phyloP scores from a whole-genome alignment of 1,284 basidiomycete species.

The Ustilago hordei region DNA sequence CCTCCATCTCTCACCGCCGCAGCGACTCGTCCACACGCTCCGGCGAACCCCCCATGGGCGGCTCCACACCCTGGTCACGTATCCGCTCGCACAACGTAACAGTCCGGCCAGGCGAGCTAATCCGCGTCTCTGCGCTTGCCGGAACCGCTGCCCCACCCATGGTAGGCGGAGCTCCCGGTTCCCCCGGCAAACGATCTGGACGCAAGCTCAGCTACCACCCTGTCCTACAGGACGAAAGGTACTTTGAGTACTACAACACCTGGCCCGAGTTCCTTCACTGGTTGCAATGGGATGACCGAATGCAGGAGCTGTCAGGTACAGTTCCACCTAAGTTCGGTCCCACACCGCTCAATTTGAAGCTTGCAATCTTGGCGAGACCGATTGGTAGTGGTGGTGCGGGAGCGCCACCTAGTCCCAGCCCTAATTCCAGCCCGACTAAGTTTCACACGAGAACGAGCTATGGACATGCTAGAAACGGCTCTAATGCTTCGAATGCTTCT shows the following conservation, averaged over 20 bases:
- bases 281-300: constrained; percentile 57
- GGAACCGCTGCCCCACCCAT: constrained; percentile 52
- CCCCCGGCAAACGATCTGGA: constrained; percentile 57
- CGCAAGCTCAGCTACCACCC: constrained; percentile 51
- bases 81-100: constrained; percentile 31
- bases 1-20: constrained; percentile 32
- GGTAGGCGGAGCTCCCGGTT: constrained; percentile 58
- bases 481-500: constrained; percentile 25
- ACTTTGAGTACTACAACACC: constrained; percentile 56
- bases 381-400: constrained; percentile 8
- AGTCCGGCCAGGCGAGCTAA: constrained; percentile 38
- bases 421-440: constrained; percentile 29
- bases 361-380: constrained; percentile 42
- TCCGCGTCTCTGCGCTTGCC: constrained; percentile 52
- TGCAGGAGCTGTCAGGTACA: constrained; percentile 60
- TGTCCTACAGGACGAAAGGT: constrained; percentile 57
- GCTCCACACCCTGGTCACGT: constrained; percentile 33
- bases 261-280: constrained; percentile 64
- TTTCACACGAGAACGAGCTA: constrained; percentile 18
- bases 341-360: constrained; percentile 35
- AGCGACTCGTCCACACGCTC: constrained; percentile 33
- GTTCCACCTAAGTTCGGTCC: constrained; percentile 55
- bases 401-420: constrained; percentile 34
- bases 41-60: constrained; percentile 8
- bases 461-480: constrained; percentile 18